Percentiles rank a stretch among this genome's conserved stretches.
Conservation (phyloP, 805 yeast species). For the Starmerella scarabaei region DNA sequence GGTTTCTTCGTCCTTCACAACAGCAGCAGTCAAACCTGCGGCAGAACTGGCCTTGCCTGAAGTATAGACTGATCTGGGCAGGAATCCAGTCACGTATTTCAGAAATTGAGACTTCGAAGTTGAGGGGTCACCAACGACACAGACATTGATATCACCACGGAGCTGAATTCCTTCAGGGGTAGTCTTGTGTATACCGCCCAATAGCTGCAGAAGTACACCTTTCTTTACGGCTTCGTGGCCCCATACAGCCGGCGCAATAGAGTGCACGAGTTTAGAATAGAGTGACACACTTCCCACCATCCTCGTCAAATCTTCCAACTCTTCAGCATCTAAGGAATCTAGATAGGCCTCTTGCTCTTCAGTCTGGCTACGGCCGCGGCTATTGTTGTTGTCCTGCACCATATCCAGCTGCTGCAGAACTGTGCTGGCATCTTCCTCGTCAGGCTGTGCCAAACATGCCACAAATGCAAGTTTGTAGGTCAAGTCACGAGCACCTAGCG, state of each 20-base stretch:
- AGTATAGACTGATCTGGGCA: constrained; percentile 91
- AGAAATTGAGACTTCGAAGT: constrained; percentile 93
- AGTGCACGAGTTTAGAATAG: constrained; percentile 69
- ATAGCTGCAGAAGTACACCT: constrained; percentile 73
- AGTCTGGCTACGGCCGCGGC: constrained; percentile 35
- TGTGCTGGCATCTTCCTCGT: constrained; percentile 18
- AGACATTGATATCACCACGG: constrained; percentile 92
- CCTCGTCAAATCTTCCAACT: constrained; percentile 67
- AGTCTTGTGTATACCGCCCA: constrained; percentile 90
- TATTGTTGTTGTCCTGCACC: constrained; percentile 30
- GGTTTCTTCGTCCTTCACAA: constrained; percentile 90
- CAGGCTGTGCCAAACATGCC: constrained; percentile 80
- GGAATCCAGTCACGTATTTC: constrained; percentile 80
- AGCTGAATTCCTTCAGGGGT: constrained; percentile 89
- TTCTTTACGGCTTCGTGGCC: constrained; percentile 93
- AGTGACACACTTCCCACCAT: constrained; percentile 86
- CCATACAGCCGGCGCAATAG: constrained; percentile 90
- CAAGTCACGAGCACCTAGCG: constrained; percentile 88
- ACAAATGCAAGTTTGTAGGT: constrained; percentile 83
- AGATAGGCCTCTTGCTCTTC: constrained; percentile 72
- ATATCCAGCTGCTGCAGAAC: constrained; percentile 9
- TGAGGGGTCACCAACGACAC: constrained; percentile 96
- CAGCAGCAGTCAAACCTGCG: constrained; percentile 97
- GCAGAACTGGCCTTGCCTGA: constrained; percentile 98
- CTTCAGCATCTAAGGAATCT: constrained; percentile 64